A percentile compares a stretch with the other conserved stretches of the same genome.
Evolutionary conservation across 805 yeast genomes (phyloP).

Genomic region (Candida broadrunensis): DNA sequence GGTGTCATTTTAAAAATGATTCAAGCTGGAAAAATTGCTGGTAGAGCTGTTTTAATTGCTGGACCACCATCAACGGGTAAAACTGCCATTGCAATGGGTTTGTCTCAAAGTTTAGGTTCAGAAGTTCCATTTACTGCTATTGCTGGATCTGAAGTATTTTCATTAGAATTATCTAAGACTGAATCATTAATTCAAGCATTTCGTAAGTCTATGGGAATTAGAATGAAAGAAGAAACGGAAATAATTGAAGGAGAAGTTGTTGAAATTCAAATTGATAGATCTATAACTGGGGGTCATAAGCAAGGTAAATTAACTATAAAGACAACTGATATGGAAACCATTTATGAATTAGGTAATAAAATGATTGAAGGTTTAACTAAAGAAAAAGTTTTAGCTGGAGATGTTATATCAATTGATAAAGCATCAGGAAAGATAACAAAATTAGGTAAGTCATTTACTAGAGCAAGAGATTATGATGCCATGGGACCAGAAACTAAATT

Average conservation of each 20-base stretch:
- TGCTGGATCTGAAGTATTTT: conserved; percentile 91
- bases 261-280: conserved; percentile 90
- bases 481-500: conserved; percentile 98
- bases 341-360: conserved; percentile 89
- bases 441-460: conserved; percentile 91
- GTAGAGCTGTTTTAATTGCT: conserved; percentile 91
- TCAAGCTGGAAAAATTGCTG: conserved; percentile 92
- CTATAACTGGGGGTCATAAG: conserved; percentile 95
- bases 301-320: conserved; percentile 97
- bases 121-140: conserved; percentile 94
- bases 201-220: conserved; percentile 91
- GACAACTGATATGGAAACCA: conserved; percentile 98
- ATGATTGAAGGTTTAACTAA: conserved; percentile 93
- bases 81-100: conserved; percentile 96
- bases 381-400: conserved; percentile 96
- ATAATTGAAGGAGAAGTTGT: conserved; percentile 98
- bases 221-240: conserved; percentile 95
- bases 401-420: conserved; percentile 91
- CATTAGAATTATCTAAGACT: conserved; percentile 89
- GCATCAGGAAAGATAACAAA: conserved; percentile 92
- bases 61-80: conserved; percentile 99
- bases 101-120: conserved; percentile 65
- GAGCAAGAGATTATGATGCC: conserved; percentile 97
- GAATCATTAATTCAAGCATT: conserved; percentile 96
- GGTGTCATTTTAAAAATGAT: conserved; percentile 93